Evolutionary conservation across 495 filamentous ascomycete species (phyloP), one percentile per base, ranked within the genome.

Genomic region (Neohortaea acidophila): DNA sequence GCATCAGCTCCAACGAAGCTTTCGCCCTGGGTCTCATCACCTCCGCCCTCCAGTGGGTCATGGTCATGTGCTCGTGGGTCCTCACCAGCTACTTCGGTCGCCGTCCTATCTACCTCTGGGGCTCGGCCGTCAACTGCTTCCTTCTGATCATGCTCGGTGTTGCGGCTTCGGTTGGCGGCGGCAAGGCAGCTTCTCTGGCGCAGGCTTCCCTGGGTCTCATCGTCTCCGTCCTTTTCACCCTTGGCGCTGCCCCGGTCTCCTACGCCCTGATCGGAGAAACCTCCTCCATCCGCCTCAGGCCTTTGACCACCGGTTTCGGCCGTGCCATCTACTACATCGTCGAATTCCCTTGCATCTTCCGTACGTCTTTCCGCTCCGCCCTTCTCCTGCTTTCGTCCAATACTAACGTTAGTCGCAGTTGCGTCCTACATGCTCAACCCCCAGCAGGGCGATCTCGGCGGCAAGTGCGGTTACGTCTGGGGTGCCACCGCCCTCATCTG

Each of bases 251-350:
- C 21, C 69, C 69, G 39, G 62, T 62, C 36, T 69, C 68, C 33
- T 73, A 62, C 61, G 63, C 67, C 53, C 67, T 72, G 43, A 72
- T 75, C 42, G 68, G 64, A 23, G 69, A 73, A 51, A 73, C 68
- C 34, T 67, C 70, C 24, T 57, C 69, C 39, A 60, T 73, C 51
- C 69, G 69, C 41, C 67, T 70, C 32, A 54, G 69, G 31, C 64
- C 68, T 26, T 54, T 72, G 32, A 75, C 62, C n/a, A 75, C 67
- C 32, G 69, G 67, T 43, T 56, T 69, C 37, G 69, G 63, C 51
- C 67, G 70, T 46, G 67, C 42, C 39, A 46, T 59, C 41, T 68
- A 68, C 58, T 64, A 70, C 52, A 32, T 70, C 35, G 63, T 66
- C 39, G 59, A 70, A 30, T 66, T 70, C 53, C 66, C 66, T 53